Evolutionary conservation across 768 basidiomycete genomes (phyloP), one percentile per base, ranked within the genome.

Genomic region (Tylopilus vinaceipallidus): DNA sequence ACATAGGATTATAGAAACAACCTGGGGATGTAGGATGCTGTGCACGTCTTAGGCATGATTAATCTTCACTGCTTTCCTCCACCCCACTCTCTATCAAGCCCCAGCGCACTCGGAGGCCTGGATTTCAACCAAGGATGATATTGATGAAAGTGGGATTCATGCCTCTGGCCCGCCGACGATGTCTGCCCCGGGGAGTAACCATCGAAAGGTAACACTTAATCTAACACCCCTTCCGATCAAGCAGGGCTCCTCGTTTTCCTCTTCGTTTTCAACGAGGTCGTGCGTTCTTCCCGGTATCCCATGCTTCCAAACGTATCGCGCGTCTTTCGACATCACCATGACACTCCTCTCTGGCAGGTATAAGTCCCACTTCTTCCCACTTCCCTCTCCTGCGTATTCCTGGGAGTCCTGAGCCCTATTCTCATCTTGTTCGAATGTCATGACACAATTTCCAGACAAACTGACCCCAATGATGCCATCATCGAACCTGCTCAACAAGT

Each of bases 401-500:
- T 27, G 42, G 8, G 52, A 56, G 38, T 32, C 52, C 16, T 16
- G 35, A 17, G 10, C 6, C 4, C 14, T 40, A 27, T 43, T 30
- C 9, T 34, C 61, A 24, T 64, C 65, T 37, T 61, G 57, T 48
- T 75, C 71, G 58, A 95, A 92, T 22, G 75, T 75, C 91, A 95
- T 95, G 13, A 82, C 86, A 42, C 84, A 89, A 12, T 87, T 84
- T 23, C 86, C 84, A 11, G 82, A 79, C 23, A 98, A 73, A 57
- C 89, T 94, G 45, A 95, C 80, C 9, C 91, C 91, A 20, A 98
- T 74, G 45, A 98, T 95, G 1, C 91, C 93, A 62, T 95, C 91
- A 7, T 81, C 91, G 61, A 88, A 98, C 13, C 95, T 81, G 23
- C 75, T 71, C 3, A 91, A 77, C 20, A 98, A 75, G 62, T 98